These are phyloP conservation scores for Solanum raphanifolium DNA, from an alignment of 257 asterid species.

Conservation along the genomic window DNA sequence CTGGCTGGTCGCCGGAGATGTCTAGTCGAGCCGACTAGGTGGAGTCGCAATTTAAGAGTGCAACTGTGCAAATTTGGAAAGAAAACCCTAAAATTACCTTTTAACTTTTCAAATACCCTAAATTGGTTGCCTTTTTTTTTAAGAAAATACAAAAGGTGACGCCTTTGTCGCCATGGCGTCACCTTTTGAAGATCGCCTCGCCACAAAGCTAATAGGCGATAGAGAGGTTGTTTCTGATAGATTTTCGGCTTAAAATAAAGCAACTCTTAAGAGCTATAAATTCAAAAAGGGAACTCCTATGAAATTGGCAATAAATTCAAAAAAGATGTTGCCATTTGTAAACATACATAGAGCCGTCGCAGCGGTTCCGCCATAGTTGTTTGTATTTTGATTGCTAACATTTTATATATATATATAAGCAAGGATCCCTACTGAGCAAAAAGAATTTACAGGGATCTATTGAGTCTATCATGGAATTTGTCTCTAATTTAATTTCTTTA, in stretches of 20 bases:
- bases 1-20: no score
- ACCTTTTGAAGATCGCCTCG: no score
- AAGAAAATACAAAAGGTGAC: no score
- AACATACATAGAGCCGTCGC: not conserved
- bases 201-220: no score
- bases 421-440: not conserved
- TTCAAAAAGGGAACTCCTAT: not conserved
- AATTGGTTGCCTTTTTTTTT: not conserved
- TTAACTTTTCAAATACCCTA: not conserved
- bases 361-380: no score
- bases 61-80: no score
- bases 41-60: no score
- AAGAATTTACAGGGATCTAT: no score
- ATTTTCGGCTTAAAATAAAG: not conserved
- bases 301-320: not conserved
- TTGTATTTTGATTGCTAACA: no score
- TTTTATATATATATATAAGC: no score
- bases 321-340: not conserved
- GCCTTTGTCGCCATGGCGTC: no score
- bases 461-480: not conserved
- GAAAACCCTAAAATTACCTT: not conserved
- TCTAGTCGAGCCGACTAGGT: no score
- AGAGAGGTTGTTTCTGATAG: not conserved
- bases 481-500: not conserved
- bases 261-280: not conserved